Conservation (phyloP, 2,329 filamentous ascomycete species). For the Parafenestella ontariensis region DNA sequence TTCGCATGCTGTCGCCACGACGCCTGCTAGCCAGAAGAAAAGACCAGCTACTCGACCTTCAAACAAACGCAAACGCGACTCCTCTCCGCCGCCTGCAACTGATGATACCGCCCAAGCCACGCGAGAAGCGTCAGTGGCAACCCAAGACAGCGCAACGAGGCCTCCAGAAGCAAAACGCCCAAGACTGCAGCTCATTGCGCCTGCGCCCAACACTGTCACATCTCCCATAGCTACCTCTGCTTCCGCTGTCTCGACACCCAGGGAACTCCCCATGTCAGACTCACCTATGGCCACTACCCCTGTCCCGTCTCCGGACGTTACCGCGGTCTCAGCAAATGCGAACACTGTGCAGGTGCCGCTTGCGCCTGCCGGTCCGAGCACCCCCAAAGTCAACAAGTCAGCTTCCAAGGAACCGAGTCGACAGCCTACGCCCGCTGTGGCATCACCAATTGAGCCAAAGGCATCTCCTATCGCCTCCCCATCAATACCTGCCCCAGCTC, state of each 20-base stretch:
- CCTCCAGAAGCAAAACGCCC: slow-evolving; percentile 42
- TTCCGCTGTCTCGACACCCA: slow-evolving; percentile 17
- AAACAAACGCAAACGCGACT: slow-evolving; percentile 65
- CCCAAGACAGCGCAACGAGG: slow-evolving; percentile 34
- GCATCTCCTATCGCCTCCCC: slow-evolving; percentile 15
- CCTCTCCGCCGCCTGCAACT: slow-evolving; percentile 43
- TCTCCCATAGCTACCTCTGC: slow-evolving; percentile 19
- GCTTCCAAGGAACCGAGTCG: slow-evolving; percentile 15
- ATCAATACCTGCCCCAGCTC: slow-evolving; percentile 6
- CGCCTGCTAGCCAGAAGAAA: slow-evolving; percentile 29
- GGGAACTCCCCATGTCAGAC: slow-evolving; percentile 13
- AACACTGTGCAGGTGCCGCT: slow-evolving; percentile 51
- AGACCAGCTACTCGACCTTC: slow-evolving; percentile 30
- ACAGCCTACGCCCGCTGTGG: slow-evolving; percentile 23
- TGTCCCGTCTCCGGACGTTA: slow-evolving; percentile 19
- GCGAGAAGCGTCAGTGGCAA: slow-evolving; percentile 33
- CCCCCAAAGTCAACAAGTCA: slow-evolving; percentile 29
- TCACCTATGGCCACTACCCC: slow-evolving; percentile 23
- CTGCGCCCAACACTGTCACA: slow-evolving; percentile 13
- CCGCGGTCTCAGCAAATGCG: slow-evolving; percentile 21
- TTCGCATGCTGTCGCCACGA: slow-evolving; percentile 26
- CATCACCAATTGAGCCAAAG: slow-evolving; percentile 22
- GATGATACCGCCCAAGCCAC: slow-evolving; percentile 21
- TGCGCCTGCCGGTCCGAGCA: slow-evolving; percentile 52
- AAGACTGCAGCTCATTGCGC: slow-evolving; percentile 27